A percentile compares a stretch with the other conserved stretches of the same genome.
Conservation (phyloP, 2,329 filamentous ascomycete species). For the Trichoderma cornu-damae region DNA sequence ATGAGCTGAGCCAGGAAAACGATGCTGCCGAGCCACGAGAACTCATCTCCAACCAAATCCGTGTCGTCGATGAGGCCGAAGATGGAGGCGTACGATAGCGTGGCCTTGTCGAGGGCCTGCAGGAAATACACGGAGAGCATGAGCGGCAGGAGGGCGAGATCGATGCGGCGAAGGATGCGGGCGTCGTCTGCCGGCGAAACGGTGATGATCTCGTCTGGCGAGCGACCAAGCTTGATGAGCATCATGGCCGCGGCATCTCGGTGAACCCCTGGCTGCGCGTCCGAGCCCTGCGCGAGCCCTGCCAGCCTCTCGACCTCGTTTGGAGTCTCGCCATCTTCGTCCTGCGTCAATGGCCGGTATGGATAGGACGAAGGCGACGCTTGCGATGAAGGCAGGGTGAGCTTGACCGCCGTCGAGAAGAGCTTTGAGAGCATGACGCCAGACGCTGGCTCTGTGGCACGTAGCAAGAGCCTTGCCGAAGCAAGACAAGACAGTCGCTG, state of each 20-base stretch:
- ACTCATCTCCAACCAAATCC: constrained; percentile 50
- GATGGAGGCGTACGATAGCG: constrained; percentile 56
- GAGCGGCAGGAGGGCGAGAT: constrained; percentile 38
- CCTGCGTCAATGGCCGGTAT: constrained; percentile 26
- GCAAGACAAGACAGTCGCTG: not conserved
- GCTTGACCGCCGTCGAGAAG: constrained; percentile 6
- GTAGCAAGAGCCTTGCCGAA: not conserved
- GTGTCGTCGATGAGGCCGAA: constrained; percentile 59
- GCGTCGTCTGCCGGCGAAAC: constrained; percentile 33
- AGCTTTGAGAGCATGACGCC: constrained; percentile 15
- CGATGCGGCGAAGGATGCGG: constrained; percentile 37
- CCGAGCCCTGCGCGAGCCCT: not conserved
- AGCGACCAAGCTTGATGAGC: constrained; percentile 38
- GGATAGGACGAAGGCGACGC: constrained; percentile 23
- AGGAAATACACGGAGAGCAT: constrained; percentile 59
- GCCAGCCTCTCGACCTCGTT: constrained; percentile 13
- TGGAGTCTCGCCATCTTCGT: constrained; percentile 21
- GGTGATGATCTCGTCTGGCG: constrained; percentile 31
- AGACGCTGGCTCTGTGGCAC: not conserved
- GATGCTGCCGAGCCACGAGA: constrained; percentile 57
- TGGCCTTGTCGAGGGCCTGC: constrained; percentile 59
- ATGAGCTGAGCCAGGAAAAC: constrained; percentile 56
- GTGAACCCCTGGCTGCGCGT: constrained; percentile 14
- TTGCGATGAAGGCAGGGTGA: not conserved
- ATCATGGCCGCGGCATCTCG: constrained; percentile 44